phyloP scores from a whole-genome alignment of 2,329 filamentous ascomycete genomes.

The Arthrobotrys musiformis region DNA sequence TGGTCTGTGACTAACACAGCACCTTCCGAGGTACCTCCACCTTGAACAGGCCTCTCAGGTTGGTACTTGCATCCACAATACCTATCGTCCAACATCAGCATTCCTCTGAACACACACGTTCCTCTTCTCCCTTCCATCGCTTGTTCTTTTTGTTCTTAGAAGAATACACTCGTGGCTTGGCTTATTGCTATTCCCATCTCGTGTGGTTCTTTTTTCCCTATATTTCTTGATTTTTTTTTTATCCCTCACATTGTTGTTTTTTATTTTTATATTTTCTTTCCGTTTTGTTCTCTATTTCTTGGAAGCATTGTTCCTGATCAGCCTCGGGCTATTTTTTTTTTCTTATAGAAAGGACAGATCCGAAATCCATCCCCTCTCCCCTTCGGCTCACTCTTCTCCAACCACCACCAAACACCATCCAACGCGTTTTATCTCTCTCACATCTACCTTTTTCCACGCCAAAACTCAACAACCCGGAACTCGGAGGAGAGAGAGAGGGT shows the following conservation, averaged over 20 bases:
- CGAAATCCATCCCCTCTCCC: conserved; percentile 47
- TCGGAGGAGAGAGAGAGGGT: conserved; percentile 33
- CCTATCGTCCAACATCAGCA: conserved; percentile 11
- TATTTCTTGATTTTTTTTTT: conserved; percentile 3
- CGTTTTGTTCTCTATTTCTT: conserved; percentile 1
- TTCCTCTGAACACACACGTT: conserved; percentile 8
- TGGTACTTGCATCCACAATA: conserved; percentile 27
- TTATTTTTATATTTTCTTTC: too few species aligned
- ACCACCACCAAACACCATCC: conserved; percentile 18
- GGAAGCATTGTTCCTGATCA: conserved; percentile 38
- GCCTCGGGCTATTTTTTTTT: conserved; percentile 32
- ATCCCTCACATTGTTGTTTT: conserved; percentile 16
- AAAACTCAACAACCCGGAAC: conserved; percentile 18
- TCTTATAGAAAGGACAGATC: conserved; percentile 54
- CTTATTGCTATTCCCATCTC: not conserved
- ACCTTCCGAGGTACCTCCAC: conserved; percentile 44
- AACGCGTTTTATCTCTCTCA: conserved; percentile 56
- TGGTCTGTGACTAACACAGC: conserved; percentile 40
- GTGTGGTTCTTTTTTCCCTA: conserved; percentile 13
- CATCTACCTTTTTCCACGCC: conserved; percentile 27
- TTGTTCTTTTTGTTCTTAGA: not conserved
- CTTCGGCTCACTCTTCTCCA: conserved; percentile 27
- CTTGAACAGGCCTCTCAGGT: conserved; percentile 50
- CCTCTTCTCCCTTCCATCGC: not conserved
- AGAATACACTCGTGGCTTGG: conserved; percentile 29